phyloP scores from a whole-genome alignment of 768 basidiomycete species.

The Leccinum subgranulosum region DNA sequence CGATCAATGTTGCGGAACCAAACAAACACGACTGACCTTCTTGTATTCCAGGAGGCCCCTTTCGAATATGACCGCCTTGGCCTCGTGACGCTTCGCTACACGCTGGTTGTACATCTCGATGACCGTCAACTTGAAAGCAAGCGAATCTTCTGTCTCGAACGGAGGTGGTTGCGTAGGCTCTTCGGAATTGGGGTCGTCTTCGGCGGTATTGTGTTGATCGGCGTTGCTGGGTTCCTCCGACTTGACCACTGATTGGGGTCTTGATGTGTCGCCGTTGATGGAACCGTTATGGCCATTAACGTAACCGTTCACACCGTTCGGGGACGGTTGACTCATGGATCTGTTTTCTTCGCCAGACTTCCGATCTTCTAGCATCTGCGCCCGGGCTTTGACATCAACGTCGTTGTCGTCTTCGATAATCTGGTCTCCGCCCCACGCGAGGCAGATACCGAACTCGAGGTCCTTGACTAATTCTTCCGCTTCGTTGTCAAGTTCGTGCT shows the following conservation, averaged over 20 bases:
- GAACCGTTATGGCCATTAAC: conserved; percentile 32
- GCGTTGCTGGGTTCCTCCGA: conserved; percentile 44
- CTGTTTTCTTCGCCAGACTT: conserved; percentile 22
- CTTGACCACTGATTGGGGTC: conserved; percentile 29
- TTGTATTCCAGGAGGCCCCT: conserved; percentile 91
- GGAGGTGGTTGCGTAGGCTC: conserved; percentile 72
- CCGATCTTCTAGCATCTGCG: conserved; percentile 40
- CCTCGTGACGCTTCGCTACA: conserved; percentile 79
- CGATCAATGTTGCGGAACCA: no score
- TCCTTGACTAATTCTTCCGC: conserved; percentile 95
- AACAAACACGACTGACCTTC: conserved; percentile 56
- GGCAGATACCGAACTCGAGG: conserved; percentile 90
- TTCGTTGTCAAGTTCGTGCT: conserved; percentile 96
- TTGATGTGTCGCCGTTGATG: conserved; percentile 36
- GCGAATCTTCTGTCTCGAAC: conserved; percentile 78
- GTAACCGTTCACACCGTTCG: conserved; percentile 25
- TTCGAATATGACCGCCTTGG: conserved; percentile 88
- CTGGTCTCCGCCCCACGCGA: conserved; percentile 80
- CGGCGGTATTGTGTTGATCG: conserved; percentile 37
- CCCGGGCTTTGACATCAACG: conserved; percentile 57
- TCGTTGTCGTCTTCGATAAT: conserved; percentile 79
- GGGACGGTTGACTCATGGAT: conserved; percentile 21
- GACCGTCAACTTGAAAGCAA: conserved; percentile 84
- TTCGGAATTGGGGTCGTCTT: conserved; percentile 59
- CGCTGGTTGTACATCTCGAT: conserved; percentile 91